Evolutionary conservation across 1,139 yeast species (phyloP).

Genomic region (Neolecta irregularis): DNA sequence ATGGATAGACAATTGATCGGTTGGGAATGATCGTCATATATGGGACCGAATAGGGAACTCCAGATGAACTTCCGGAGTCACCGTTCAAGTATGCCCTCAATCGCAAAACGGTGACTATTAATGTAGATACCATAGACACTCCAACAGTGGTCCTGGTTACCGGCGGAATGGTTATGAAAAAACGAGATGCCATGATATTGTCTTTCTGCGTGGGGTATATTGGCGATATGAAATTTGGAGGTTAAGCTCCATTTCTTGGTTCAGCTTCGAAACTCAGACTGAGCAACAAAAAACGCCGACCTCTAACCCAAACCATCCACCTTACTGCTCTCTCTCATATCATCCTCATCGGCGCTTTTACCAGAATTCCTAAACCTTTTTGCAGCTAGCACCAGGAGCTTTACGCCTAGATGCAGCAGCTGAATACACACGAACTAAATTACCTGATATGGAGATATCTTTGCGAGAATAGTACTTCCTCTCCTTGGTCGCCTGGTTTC

Average conservation of each 20-base stretch:
- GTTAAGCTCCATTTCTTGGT: too few species aligned
- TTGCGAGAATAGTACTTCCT: constrained; percentile 60
- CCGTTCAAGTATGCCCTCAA: constrained; percentile 5
- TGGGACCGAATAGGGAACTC: background rate
- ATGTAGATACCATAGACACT: constrained; percentile 4
- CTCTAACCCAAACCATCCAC: too few species aligned
- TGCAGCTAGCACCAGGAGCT: too few species aligned
- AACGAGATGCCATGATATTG: background rate
- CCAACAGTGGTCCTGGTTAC: constrained; percentile 5
- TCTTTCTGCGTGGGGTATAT: too few species aligned
- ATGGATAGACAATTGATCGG: constrained; percentile 43
- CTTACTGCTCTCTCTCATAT: too few species aligned
- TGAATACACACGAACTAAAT: constrained; percentile 73
- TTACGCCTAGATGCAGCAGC: too few species aligned
- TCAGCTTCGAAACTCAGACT: too few species aligned
- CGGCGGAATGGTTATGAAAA: constrained; percentile 5
- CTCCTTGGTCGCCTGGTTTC: background rate
- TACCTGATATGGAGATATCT: constrained; percentile 86
- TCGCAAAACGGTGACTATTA: constrained; percentile 6
- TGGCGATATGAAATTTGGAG: too few species aligned
- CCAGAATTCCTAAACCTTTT: too few species aligned
- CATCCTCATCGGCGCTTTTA: too few species aligned
- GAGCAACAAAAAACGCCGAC: too few species aligned
- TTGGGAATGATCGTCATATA: constrained; percentile 53
- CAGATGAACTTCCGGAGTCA: too few species aligned